Evolutionary conservation across 83 land plant species (phyloP).

Genomic region (Isoetes engelmannii): DNA sequence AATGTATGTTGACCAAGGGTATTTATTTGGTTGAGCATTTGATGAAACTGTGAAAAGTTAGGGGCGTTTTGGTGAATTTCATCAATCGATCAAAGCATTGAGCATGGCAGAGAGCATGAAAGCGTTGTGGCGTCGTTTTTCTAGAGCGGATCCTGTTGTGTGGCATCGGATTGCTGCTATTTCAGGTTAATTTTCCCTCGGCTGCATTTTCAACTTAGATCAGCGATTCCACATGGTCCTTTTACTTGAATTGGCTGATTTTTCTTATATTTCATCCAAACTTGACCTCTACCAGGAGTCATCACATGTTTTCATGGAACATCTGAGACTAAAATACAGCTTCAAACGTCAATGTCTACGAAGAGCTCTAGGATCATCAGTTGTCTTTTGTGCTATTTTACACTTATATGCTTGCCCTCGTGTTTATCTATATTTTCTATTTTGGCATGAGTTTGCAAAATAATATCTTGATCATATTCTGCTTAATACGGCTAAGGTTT

Average conservation of each 20-base stretch:
- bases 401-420: neutral
- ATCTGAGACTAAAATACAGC: neutral
- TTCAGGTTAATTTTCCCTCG: constrained; percentile 43
- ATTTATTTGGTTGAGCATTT: too few relatives aligned
- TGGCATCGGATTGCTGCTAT: constrained; percentile 88
- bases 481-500: too few relatives aligned
- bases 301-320: neutral
- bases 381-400: too few relatives aligned
- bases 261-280: too few relatives aligned
- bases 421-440: neutral
- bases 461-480: too few relatives aligned
- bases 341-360: neutral
- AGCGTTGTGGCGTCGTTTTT: neutral
- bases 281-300: too few relatives aligned
- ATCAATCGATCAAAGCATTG: too few relatives aligned
- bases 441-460: neutral
- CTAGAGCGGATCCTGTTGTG: constrained; percentile 31
- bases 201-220: neutral
- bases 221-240: neutral
- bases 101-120: neutral
- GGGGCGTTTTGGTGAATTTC: too few relatives aligned
- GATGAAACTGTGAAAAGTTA: too few relatives aligned
- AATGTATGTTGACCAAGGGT: too few relatives aligned
- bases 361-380: neutral
- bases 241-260: neutral